Evolutionary conservation across 192 early-diverging fungal species (phyloP).

Genomic region (Coemansia sp.): DNA sequence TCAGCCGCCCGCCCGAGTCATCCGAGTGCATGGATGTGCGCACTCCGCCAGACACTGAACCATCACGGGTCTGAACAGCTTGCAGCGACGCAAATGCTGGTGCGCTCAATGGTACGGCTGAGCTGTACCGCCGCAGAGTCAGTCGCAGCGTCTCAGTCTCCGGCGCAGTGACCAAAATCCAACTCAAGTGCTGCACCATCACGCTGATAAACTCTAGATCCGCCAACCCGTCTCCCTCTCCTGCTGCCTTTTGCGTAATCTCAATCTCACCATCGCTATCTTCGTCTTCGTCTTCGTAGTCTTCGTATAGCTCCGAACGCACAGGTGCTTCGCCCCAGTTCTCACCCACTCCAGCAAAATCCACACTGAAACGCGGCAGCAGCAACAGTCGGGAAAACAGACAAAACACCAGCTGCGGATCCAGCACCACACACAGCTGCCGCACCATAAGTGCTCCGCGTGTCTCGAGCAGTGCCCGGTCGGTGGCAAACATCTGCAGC

Average conservation of each 20-base stretch:
- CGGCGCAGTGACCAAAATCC: conserved; percentile 92
- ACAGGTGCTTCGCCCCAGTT: background rate
- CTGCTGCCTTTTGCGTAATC: background rate
- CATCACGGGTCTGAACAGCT: conserved; percentile 2
- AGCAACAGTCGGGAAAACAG: conserved; percentile 86
- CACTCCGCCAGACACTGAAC: background rate
- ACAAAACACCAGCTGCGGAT: conserved; percentile 89
- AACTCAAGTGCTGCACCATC: conserved; percentile 98
- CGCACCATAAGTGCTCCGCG: conserved; percentile 90
- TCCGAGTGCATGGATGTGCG: conserved; percentile 9
- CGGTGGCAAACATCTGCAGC: conserved; percentile 84
- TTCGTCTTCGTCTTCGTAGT: conserved; percentile 6
- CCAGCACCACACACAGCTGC: conserved; percentile 84
- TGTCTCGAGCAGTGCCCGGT: conserved; percentile 82
- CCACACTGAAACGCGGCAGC: conserved; percentile 28
- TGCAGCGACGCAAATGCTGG: conserved; percentile 14
- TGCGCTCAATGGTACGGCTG: conserved; percentile 32
- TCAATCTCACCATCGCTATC: background rate
- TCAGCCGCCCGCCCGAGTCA: conserved; percentile 1
- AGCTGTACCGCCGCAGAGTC: conserved; percentile 76
- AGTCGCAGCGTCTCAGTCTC: conserved; percentile 82
- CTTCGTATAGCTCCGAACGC: background rate
- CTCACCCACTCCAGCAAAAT: background rate
- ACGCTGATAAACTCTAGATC: conserved; percentile 84
- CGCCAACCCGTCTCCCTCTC: background rate